These are phyloP conservation scores for Chlamydomonas reinhardtii DNA, from an alignment of 163 green algal genomes.

Conservation along the genomic window DNA sequence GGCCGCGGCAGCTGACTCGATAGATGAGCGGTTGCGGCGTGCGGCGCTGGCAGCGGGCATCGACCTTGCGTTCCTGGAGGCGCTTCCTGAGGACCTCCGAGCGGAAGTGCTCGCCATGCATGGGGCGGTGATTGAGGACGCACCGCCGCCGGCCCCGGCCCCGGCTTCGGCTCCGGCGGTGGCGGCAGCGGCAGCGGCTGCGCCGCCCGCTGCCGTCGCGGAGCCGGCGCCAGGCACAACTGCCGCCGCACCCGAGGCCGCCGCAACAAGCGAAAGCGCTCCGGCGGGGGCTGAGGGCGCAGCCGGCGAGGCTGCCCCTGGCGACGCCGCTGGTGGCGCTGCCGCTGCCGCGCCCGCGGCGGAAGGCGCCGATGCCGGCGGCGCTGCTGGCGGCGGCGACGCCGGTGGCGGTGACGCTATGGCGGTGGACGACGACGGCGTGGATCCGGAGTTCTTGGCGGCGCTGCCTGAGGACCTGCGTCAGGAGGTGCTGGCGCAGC, in stretches of 20 bases:
- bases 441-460: constrained; percentile 98
- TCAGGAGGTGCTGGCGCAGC: constrained; percentile 91
- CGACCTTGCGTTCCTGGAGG: constrained; percentile 90
- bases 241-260: background rate
- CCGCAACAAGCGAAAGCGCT: constrained; percentile 17
- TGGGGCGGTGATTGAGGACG: constrained; percentile 47
- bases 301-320: background rate
- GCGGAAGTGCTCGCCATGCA: constrained; percentile 75
- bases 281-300: constrained; percentile 4
- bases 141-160: background rate
- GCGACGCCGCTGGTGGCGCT: background rate
- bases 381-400: constrained; percentile 4
- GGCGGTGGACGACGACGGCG: constrained; percentile 57
- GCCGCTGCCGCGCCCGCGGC: constrained; percentile 7
- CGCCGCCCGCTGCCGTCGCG: background rate
- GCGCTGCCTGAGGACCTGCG: constrained; percentile 91
- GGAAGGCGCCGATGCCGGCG: constrained; percentile 4
- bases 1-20: background rate
- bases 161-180: background rate
- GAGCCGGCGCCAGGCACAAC: constrained; percentile 24
- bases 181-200: background rate
- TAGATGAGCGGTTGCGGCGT: background rate
- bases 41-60: constrained; percentile 64
- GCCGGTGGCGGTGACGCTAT: constrained; percentile 55
- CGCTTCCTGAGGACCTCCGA: constrained; percentile 83